A percentile compares a stretch with the other conserved stretches of the same genome.
These are phyloP conservation scores for Daldinia vernicosa DNA, from an alignment of 495 filamentous ascomycete genomes.

Conservation along the genomic window DNA sequence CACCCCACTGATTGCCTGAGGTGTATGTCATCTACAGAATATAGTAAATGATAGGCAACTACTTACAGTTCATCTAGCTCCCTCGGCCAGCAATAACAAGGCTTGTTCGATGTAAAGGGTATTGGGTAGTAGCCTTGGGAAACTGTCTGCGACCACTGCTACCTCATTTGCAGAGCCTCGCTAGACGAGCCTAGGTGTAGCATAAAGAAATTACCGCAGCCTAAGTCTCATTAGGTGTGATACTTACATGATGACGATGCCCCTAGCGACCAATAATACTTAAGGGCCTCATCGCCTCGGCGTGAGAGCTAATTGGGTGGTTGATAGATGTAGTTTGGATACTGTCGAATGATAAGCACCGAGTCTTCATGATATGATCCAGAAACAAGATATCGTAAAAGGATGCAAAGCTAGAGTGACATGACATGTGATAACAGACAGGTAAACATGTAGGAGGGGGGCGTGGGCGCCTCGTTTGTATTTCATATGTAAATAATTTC, in stretches of 20 bases:
- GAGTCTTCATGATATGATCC: not conserved
- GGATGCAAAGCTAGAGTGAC: not conserved
- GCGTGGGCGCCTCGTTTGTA: not conserved
- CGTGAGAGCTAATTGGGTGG: not conserved
- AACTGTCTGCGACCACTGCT: not conserved
- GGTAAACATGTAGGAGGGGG: not conserved
- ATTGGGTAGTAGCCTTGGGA: not conserved
- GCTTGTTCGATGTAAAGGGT: not conserved
- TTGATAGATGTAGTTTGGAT: not conserved
- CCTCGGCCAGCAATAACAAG: not conserved
- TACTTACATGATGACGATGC: not conserved
- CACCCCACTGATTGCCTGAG: not conserved
- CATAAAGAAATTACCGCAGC: not conserved
- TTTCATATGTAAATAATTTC: not conserved
- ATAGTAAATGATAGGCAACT: not conserved
- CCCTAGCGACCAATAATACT: not conserved
- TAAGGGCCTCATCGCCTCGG: not conserved
- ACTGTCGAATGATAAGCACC: not conserved
- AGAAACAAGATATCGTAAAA: not conserved
- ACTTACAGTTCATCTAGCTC: not conserved
- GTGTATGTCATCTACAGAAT: not conserved
- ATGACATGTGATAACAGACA: not conserved
- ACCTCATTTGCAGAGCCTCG: not conserved
- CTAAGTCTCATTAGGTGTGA: not conserved
- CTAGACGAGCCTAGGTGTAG: not conserved